Percentiles rank a stretch among this genome's conserved stretches.
Evolutionary conservation across 352 stramenopile species (phyloP).

Genomic region (Phytophthora litchii): DNA sequence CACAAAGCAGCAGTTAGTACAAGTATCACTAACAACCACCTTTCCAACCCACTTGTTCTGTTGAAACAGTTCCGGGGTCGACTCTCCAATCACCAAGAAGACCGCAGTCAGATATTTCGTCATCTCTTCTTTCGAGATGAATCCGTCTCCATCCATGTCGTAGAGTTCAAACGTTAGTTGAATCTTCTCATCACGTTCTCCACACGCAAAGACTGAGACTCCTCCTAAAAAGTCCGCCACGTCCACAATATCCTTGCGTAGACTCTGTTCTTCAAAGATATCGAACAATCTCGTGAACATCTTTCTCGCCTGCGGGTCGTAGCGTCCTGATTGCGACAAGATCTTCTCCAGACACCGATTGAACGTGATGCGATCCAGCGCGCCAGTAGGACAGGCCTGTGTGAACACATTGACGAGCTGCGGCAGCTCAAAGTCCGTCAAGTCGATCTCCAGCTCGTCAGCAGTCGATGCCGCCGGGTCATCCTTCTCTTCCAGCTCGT

Average conservation of each 20-base stretch:
- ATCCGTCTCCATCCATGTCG: conserved; percentile 83
- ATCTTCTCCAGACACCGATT: conserved; percentile 80
- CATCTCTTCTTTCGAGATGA: conserved; percentile 87
- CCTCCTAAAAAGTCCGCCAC: conserved; percentile 83
- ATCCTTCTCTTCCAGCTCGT: conserved; percentile 22
- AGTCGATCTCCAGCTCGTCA: conserved; percentile 62
- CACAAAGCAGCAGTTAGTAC: conserved; percentile 3
- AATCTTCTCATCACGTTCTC: conserved; percentile 87
- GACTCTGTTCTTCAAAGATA: conserved; percentile 70
- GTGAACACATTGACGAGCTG: conserved; percentile 87
- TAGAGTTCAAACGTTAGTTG: conserved; percentile 87
- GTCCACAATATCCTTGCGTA: conserved; percentile 63
- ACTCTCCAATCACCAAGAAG: conserved; percentile 80
- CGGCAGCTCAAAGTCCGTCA: conserved; percentile 85
- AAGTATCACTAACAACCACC: not conserved
- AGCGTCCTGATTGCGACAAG: conserved; percentile 77
- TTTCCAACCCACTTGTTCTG: conserved; percentile 59
- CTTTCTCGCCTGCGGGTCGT: conserved; percentile 65
- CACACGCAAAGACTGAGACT: conserved; percentile 81
- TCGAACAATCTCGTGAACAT: conserved; percentile 85
- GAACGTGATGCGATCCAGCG: conserved; percentile 76
- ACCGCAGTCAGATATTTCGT: conserved; percentile 86
- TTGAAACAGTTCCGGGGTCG: conserved; percentile 72
- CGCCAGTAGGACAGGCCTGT: conserved; percentile 73
- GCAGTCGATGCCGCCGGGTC: conserved; percentile 25